These are phyloP conservation scores for Exutisphaerella laricina DNA, from an alignment of 2,329 filamentous ascomycete species.

Conservation along the genomic window DNA sequence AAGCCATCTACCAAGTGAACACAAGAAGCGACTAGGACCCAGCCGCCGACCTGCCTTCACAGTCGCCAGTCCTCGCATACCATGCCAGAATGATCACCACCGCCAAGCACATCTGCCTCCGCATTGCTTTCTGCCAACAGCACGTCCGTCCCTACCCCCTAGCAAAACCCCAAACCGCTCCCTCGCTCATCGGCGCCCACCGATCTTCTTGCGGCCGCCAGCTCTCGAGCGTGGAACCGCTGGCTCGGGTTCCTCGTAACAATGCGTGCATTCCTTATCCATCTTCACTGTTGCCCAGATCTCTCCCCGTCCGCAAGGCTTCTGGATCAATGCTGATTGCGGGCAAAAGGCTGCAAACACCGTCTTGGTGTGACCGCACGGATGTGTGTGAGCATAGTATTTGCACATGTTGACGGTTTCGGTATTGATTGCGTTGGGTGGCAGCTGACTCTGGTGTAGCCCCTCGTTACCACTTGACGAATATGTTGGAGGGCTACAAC, in stretches of 20 bases:
- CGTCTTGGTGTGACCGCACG: slow-evolving; percentile 42
- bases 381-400: slow-evolving; percentile 45
- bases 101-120: no score
- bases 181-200: slow-evolving; percentile 9
- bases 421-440: background rate
- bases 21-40: no score
- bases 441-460: no score
- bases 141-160: no score
- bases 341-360: slow-evolving; percentile 35
- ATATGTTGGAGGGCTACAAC: no score
- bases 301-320: slow-evolving; percentile 29
- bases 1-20: no score
- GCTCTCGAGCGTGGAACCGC: slow-evolving; percentile 14
- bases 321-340: slow-evolving; percentile 30
- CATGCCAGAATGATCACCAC: no score
- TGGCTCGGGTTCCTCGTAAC: slow-evolving; percentile 21
- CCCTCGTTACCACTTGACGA: no score
- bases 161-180: no score
- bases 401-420: slow-evolving; percentile 38
- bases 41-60: no score
- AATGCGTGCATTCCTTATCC: slow-evolving; percentile 31
- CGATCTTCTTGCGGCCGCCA: slow-evolving; percentile 18
- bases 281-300: slow-evolving; percentile 36
- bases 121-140: no score
- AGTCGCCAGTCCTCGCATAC: no score